A percentile compares a stretch with the other conserved stretches of the same genome.
These are phyloP conservation scores for Leishmania major DNA, from an alignment of 208 protist genomes.

Conservation along the genomic window DNA sequence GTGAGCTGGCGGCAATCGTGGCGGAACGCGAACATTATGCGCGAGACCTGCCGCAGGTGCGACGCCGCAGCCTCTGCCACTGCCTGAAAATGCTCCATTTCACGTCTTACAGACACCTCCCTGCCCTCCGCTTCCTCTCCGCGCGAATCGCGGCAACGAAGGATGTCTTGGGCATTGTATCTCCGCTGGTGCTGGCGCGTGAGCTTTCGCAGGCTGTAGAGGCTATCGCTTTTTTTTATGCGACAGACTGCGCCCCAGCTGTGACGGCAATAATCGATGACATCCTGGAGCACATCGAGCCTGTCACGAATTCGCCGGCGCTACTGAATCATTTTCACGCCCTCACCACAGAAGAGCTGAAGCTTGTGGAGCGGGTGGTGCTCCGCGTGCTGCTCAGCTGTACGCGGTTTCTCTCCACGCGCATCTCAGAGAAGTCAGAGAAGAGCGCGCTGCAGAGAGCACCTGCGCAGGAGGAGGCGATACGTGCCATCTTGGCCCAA, in stretches of 20 bases:
- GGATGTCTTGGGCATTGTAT: neutral
- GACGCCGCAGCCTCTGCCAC: constrained; percentile 35
- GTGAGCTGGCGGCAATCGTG: neutral
- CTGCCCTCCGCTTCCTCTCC: constrained; percentile 46
- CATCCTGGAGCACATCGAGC: constrained; percentile 1
- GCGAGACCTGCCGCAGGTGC: constrained; percentile 33
- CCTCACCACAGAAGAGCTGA: constrained; percentile 8
- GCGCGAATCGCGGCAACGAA: constrained; percentile 28
- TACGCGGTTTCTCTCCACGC: constrained; percentile 14
- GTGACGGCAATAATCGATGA: constrained; percentile 22
- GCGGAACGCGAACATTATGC: neutral
- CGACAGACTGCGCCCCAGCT: constrained; percentile 20
- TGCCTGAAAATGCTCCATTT: constrained; percentile 49
- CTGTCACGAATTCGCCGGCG: neutral
- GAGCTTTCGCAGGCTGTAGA: constrained; percentile 20
- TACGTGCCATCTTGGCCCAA: constrained; percentile 5
- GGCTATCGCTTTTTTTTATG: constrained; percentile 32
- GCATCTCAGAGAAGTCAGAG: neutral
- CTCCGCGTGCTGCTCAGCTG: constrained; percentile 28
- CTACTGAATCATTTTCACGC: neutral
- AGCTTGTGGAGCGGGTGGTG: constrained; percentile 11
- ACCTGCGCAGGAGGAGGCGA: constrained; percentile 3
- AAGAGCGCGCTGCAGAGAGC: neutral
- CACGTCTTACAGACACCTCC: constrained; percentile 58
- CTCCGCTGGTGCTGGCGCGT: neutral